Base-by-base conservation (phyloP, 192 early-diverging fungal genomes). In the Podila epigama region DNA sequence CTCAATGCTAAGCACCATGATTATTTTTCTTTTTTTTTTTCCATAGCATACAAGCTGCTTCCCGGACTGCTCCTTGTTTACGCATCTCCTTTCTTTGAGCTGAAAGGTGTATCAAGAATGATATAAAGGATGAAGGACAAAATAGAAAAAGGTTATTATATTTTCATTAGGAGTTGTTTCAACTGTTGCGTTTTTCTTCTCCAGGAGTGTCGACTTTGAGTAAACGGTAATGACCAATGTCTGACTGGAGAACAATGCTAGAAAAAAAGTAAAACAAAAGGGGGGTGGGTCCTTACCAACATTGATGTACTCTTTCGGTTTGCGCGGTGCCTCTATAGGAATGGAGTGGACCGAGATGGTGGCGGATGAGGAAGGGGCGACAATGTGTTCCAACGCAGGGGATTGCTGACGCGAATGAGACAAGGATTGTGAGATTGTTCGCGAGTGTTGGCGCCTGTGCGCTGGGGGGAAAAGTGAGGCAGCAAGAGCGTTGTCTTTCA, bases 81-180 rank as follows among this genome's bases (percentile, higher is more conserved):
- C 72, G 63, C 72, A 75, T 68, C 44, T 75, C 72, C 39, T 68
- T 75, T 44, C 72, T 51, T 63, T 75, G 72, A 15, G 65, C 72
- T 75, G 36, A 35, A 63, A 5, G 15, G 12, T 41, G 9, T 29
- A 39, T 29, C 44, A 40, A 51, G 8, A 62, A n/a, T 20, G 10
- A 6, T 3, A 42, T 9, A 41, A 22, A 36, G 37, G 48, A 52
- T 37, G 53, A 53, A 20, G 31, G n/a, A n/a, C n/a, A n/a, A 39
- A 12, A 62, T 9, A 62, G 4, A 62, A 44, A 16, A 15, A n/a
- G 36, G 35, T 37, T 33, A 53, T 13, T 27, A 28, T 60, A 1
- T 22, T 20, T 22, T 48, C 44, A 20, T 42, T 42, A 4, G n/a
- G n/a, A n/a, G 20, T 48, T 2, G 8, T 22, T 22, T 48, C 44